A percentile compares a stretch with the other conserved stretches of the same genome.
Conservation (phyloP, 2,329 filamentous ascomycete genomes). For the Ceratocystis papillata region DNA sequence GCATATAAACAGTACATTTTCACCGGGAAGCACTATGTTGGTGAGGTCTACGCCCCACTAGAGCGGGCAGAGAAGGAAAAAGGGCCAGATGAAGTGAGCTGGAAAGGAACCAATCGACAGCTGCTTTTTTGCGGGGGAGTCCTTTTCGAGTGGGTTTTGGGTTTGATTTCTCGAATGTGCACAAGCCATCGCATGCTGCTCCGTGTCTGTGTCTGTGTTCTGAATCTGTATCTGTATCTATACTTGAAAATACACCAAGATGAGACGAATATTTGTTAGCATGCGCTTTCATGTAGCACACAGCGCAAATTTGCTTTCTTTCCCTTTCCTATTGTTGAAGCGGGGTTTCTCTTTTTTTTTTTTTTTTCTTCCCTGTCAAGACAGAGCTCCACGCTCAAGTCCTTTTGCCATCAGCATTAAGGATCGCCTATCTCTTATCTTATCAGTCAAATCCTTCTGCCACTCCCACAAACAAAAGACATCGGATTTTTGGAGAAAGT, state of each 20-base stretch:
- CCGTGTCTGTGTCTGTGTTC: too few species aligned
- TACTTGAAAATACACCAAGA: neutral
- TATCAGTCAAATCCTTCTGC: constrained; percentile 1
- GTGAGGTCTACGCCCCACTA: too few species aligned
- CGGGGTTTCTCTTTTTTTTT: neutral
- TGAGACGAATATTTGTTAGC: neutral
- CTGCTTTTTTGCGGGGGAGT: too few species aligned
- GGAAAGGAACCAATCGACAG: too few species aligned
- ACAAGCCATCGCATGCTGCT: neutral
- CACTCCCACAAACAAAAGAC: neutral
- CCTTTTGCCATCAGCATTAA: neutral
- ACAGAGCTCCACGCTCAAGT: neutral
- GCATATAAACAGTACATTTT: too few species aligned
- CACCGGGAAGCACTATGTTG: too few species aligned
- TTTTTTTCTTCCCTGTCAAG: neutral
- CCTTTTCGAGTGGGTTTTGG: neutral
- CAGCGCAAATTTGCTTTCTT: neutral
- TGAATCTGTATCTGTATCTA: too few species aligned
- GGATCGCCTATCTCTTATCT: constrained; percentile 7
- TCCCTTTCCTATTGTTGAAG: neutral
- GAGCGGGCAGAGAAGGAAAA: too few species aligned
- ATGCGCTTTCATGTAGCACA: neutral
- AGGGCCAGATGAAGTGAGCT: too few species aligned
- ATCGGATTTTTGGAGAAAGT: neutral
- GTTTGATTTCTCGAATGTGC: neutral